Conservation (phyloP, 305 asterid genomes). For the Caryopteris hybrid region DNA sequence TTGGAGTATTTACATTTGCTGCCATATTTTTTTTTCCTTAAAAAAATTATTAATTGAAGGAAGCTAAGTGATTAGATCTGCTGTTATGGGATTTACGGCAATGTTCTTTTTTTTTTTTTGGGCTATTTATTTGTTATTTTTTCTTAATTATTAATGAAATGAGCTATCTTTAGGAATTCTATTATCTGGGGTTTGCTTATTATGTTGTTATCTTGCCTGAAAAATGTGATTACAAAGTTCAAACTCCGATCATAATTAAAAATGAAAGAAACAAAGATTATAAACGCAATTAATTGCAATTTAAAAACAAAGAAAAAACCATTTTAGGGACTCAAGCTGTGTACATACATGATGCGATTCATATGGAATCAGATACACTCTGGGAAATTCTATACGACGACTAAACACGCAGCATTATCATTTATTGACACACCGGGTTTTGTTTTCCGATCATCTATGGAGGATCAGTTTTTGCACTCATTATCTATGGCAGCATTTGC, state of each 20-base stretch:
- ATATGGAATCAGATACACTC: no score
- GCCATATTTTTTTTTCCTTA: conserved; percentile 25
- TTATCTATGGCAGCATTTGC: conserved; percentile 58
- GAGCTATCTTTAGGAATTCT: conserved; percentile 6
- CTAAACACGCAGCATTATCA: no score
- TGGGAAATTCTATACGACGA: no score
- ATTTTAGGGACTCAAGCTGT: no score
- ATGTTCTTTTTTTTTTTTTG: background rate
- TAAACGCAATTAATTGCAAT: no score
- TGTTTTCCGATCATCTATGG: background rate
- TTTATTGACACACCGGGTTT: background rate
- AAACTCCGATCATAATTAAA: no score
- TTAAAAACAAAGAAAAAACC: no score
- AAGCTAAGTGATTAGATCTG: conserved; percentile 26
- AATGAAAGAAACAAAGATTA: no score
- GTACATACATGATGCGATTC: no score
- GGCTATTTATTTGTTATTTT: conserved; percentile 19
- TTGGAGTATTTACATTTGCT: conserved; percentile 24
- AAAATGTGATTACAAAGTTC: no score
- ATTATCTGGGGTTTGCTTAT: background rate
- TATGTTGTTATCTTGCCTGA: no score
- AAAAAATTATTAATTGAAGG: conserved; percentile 2
- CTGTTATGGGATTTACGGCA: conserved; percentile 10
- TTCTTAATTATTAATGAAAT: conserved; percentile 10
- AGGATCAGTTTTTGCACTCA: background rate